Base-by-base conservation (phyloP, 345 rosid species). In the Pelargonium nanum region DNA sequence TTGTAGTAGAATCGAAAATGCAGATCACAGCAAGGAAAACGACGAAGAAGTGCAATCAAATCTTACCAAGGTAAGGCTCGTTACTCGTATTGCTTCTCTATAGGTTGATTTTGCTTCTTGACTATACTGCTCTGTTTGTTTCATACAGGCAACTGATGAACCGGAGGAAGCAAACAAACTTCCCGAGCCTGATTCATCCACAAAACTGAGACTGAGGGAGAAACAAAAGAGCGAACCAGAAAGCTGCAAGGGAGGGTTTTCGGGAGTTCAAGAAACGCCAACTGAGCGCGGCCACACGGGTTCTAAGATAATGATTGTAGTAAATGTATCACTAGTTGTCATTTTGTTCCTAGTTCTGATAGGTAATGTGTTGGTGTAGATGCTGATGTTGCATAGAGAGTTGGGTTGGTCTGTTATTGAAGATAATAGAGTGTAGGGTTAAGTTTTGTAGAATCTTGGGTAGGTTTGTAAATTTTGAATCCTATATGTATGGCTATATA, bases 151-250 rank as follows among this genome's bases (percentile, higher is more conserved):
- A 9, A 40, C 48, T 40, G 48, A 40, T 9, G 48, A 17, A 7
- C 15, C 15, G 2, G 48, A 40, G 15, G 48, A 40, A 40, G 17
- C 16, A 40, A 40, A 9, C 60, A 53, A 34, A 62, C 24, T 19
- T 23, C 59, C 56, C n/a, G 40, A 40, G 60, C 58, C 48, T 4
- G 63, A 59, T 13, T 61, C 67, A 2, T 60, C 64, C 40, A 0
- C 55, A 25, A 64, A 71, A n/a, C 26, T 65, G 66, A 78, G 76
- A 61, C 68, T 19, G 32, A 58, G 85, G 68, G 64, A 28, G 50
- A 74, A 71, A 63, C 59, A 19, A 15, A 64, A 54, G 45, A 63
- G 26, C 32, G 71, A 71, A 61, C n/a, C n/a, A n/a, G n/a, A n/a
- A n/a, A n/a, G n/a, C n/a, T n/a, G n/a, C n/a, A n/a, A n/a, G n/a